Evolutionary conservation across 1,284 basidiomycete species (phyloP).

Genomic region (Cryptococcus maquisensis): DNA sequence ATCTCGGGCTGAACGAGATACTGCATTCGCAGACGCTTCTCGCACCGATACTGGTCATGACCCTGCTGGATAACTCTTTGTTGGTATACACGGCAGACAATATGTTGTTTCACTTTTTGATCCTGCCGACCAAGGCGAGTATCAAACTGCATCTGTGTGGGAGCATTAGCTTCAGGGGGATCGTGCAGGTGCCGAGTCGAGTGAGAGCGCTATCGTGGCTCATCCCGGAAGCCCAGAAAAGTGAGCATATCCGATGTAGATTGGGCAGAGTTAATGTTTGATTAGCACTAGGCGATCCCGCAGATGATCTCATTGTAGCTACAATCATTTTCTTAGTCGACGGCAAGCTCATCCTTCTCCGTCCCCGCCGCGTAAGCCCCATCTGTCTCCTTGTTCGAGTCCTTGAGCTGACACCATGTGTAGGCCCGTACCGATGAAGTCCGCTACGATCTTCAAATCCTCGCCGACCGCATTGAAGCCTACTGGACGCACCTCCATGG

Average conservation of each 20-base stretch:
- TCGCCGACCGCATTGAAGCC: constrained; percentile 92
- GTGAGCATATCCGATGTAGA: constrained; percentile 52
- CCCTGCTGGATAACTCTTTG: constrained; percentile 92
- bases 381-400: background rate
- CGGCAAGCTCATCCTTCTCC: constrained; percentile 81
- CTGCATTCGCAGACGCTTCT: constrained; percentile 76
- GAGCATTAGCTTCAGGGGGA: constrained; percentile 89
- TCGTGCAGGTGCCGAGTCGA: constrained; percentile 76
- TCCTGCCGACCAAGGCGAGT: constrained; percentile 75
- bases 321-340: constrained; percentile 96
- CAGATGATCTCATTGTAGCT: constrained; percentile 86
- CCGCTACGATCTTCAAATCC: constrained; percentile 95
- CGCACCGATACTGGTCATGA: constrained; percentile 75
- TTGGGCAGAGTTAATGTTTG: background rate
- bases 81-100: constrained; percentile 97
- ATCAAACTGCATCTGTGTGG: constrained; percentile 88
- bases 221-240: constrained; percentile 87
- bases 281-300: constrained; percentile 85
- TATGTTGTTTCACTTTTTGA: constrained; percentile 86
- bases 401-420: constrained; percentile 7
- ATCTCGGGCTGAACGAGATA: constrained; percentile 81
- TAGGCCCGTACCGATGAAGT: constrained; percentile 74
- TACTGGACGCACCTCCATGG: constrained; percentile 97
- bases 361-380: constrained; percentile 65
- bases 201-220: constrained; percentile 96